Evolutionary conservation across 1,284 basidiomycete species (phyloP).

Genomic region (Marasmius fiardii): DNA sequence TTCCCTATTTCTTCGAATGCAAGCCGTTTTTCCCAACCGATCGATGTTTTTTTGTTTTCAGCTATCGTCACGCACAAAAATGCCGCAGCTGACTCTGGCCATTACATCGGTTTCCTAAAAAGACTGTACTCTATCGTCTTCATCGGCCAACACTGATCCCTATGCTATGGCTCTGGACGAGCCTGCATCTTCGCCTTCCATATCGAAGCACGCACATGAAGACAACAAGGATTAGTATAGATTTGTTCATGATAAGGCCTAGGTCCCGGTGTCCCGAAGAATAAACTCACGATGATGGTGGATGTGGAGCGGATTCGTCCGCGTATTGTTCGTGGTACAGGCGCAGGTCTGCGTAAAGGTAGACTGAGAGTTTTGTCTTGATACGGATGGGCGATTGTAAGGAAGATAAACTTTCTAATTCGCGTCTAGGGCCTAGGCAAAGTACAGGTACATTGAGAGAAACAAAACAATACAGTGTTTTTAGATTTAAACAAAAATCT

Average conservation of each 20-base stretch:
- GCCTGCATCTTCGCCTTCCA: not conserved
- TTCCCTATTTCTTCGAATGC: no score
- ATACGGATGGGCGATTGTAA: no score
- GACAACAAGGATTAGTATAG: constrained; percentile 84
- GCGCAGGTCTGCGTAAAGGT: constrained; percentile 38
- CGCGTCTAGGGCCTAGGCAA: no score
- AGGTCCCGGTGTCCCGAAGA: constrained; percentile 77
- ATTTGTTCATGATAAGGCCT: constrained; percentile 92
- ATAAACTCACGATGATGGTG: constrained; percentile 80
- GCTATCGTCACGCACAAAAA: constrained; percentile 98
- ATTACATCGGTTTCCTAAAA: constrained; percentile 90
- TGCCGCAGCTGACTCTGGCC: constrained; percentile 88
- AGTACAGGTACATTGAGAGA: no score
- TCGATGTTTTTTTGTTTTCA: constrained; percentile 25
- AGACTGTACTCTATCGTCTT: constrained; percentile 52
- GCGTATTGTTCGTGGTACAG: constrained; percentile 87
- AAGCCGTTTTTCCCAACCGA: not conserved
- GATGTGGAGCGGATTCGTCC: constrained; percentile 81
- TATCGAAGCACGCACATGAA: constrained; percentile 30
- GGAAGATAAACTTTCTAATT: no score
- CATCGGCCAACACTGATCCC: constrained; percentile 3
- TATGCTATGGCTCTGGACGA: constrained; percentile 12
- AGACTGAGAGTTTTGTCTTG: no score
- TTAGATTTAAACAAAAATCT: no score
- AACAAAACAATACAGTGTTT: no score